Evolutionary conservation across 495 filamentous ascomycete species (phyloP).

Genomic region (Penicillium manginii): DNA sequence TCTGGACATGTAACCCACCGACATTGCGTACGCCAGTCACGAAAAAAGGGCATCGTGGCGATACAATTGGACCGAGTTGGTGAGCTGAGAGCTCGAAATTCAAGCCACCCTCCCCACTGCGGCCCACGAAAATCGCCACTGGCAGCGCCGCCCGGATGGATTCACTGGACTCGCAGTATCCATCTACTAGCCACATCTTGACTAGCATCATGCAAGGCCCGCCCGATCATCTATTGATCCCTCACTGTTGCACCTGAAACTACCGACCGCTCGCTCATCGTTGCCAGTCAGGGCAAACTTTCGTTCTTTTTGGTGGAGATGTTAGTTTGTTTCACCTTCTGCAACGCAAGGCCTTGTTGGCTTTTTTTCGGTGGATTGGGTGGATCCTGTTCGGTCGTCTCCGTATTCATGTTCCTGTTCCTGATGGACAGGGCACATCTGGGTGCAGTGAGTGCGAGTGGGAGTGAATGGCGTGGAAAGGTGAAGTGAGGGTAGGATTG

Average conservation of each 20-base stretch:
- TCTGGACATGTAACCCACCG: neutral
- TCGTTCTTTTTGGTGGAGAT: neutral
- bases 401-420: constrained; percentile 6
- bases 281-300: constrained; percentile 11
- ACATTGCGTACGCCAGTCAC: neutral
- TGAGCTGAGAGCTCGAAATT: neutral
- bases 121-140: constrained; percentile 5
- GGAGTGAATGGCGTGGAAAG: neutral
- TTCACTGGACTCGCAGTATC: neutral
- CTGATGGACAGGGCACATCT: neutral
- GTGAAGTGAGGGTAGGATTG: neutral
- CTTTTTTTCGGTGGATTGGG: neutral
- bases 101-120: constrained; percentile 2
- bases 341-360: constrained; percentile 6
- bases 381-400: neutral
- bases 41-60: neutral
- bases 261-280: constrained; percentile 13
- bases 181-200: neutral
- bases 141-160: neutral
- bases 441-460: neutral
- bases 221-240: constrained; percentile 4
- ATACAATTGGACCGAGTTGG: neutral
- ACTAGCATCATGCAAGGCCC: constrained; percentile 1
- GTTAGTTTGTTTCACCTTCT: constrained; percentile 21
- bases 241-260: constrained; percentile 14